A percentile compares a stretch with the other conserved stretches of the same genome.
phyloP scores from a whole-genome alignment of 2,329 filamentous ascomycete species.

The Chalara sp. region DNA sequence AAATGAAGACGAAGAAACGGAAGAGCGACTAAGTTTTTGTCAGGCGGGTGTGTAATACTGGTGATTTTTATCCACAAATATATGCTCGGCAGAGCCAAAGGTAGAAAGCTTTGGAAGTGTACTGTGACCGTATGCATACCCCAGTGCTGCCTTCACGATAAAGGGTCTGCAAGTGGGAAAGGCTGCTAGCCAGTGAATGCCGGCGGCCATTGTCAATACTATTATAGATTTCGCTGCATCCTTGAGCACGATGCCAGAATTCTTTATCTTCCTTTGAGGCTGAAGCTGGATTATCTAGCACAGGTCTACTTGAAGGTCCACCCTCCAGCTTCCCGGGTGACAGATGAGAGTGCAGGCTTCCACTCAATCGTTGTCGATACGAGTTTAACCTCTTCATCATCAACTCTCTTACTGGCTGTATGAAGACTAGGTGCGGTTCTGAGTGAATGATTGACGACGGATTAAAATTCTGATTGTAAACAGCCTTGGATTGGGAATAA shows the following conservation, averaged over 20 bases:
- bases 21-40: too few relatives aligned
- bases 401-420: conserved; percentile 24
- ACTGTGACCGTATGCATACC: too few relatives aligned
- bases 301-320: conserved; percentile 5
- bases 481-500: too few relatives aligned
- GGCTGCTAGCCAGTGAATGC: conserved; percentile 17
- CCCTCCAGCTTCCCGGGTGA: not conserved
- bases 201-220: conserved; percentile 16
- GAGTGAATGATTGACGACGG: conserved; percentile 20
- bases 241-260: conserved; percentile 19
- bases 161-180: not conserved
- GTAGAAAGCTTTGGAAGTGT: too few relatives aligned
- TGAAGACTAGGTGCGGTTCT: conserved; percentile 23
- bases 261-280: conserved; percentile 13
- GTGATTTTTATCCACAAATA: too few relatives aligned
- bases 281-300: not conserved
- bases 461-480: not conserved
- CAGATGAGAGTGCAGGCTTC: conserved; percentile 15
- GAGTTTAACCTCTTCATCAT: conserved; percentile 23
- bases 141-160: too few relatives aligned
- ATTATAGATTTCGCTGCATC: conserved; percentile 23
- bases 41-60: too few relatives aligned
- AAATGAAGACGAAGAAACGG: conserved; percentile 1
- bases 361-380: conserved; percentile 19
- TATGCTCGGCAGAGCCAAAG: too few relatives aligned